Conservation (phyloP, 1,139 yeast genomes). For the Suhomyces yuchorum region DNA sequence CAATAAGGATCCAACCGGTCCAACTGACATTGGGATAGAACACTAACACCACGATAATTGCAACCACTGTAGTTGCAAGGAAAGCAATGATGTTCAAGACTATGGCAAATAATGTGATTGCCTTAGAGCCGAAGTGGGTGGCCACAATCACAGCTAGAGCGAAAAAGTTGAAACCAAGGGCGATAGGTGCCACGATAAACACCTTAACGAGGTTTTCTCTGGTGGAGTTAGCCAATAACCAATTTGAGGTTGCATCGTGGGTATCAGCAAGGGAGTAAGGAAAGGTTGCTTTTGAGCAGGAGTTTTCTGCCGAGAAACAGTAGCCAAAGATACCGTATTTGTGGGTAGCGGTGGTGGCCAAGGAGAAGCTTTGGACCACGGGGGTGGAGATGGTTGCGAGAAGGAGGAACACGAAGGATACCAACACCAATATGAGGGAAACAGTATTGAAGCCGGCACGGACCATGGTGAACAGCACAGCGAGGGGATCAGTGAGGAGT, state of each 20-base stretch:
- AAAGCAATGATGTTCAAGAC: constrained; percentile 47
- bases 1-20: constrained; percentile 71
- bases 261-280: constrained; percentile 32
- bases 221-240: constrained; percentile 46
- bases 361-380: constrained; percentile 36
- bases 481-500: background rate
- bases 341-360: constrained; percentile 43
- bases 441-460: constrained; percentile 32
- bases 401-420: constrained; percentile 49
- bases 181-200: constrained; percentile 78
- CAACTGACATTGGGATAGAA: constrained; percentile 67
- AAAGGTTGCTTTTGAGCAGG: constrained; percentile 35
- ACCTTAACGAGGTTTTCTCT: constrained; percentile 69
- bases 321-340: constrained; percentile 88
- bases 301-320: constrained; percentile 46
- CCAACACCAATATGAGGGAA: constrained; percentile 32
- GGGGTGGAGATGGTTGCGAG: constrained; percentile 56
- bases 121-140: constrained; percentile 15
- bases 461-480: constrained; percentile 16
- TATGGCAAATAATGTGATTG: constrained; percentile 26
- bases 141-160: constrained; percentile 14
- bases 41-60: constrained; percentile 55
- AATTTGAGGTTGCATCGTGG: constrained; percentile 23
- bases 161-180: constrained; percentile 73
- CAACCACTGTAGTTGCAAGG: constrained; percentile 51